These are phyloP conservation scores for Wallacemonas rigidus DNA, from an alignment of 208 protist species.

Conservation along the genomic window DNA sequence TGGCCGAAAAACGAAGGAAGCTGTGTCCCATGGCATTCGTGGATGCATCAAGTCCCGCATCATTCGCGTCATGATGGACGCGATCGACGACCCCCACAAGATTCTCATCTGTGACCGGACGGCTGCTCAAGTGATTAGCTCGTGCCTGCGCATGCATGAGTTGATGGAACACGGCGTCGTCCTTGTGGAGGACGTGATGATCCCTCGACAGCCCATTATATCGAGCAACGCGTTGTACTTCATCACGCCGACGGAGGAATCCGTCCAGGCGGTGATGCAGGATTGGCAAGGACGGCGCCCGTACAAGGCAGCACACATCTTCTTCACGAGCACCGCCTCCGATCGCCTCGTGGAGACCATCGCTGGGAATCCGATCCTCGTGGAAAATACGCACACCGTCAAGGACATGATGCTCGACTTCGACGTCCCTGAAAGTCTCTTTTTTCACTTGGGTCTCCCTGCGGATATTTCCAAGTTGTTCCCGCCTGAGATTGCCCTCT, in stretches of 20 bases:
- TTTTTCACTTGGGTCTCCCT: conserved; percentile 68
- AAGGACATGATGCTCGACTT: conserved; percentile 82
- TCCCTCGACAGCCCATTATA: conserved; percentile 65
- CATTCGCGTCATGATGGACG: conserved; percentile 63
- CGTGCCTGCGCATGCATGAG: conserved; percentile 71
- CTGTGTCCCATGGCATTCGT: conserved; percentile 40
- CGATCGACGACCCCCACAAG: conserved; percentile 55
- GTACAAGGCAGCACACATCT: conserved; percentile 80
- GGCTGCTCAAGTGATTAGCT: conserved; percentile 57
- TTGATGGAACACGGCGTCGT: conserved; percentile 78
- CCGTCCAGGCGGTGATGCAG: conserved; percentile 52
- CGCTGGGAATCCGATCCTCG: conserved; percentile 40
- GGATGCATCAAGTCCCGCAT: conserved; percentile 61
- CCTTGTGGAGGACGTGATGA: conserved; percentile 72
- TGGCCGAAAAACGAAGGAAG: conserved; percentile 10
- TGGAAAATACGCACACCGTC: conserved; percentile 42
- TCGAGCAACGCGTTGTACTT: conserved; percentile 73
- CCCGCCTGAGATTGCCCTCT: conserved; percentile 31
- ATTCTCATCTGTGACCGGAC: conserved; percentile 72
- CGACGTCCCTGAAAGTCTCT: conserved; percentile 51
- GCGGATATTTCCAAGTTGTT: conserved; percentile 59
- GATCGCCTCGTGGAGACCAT: conserved; percentile 48
- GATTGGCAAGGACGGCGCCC: conserved; percentile 62
- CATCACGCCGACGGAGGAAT: conserved; percentile 46
- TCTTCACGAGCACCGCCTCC: conserved; percentile 54